Base-by-base conservation (phyloP, 768 basidiomycete species). In the Ramaria rubella region DNA sequence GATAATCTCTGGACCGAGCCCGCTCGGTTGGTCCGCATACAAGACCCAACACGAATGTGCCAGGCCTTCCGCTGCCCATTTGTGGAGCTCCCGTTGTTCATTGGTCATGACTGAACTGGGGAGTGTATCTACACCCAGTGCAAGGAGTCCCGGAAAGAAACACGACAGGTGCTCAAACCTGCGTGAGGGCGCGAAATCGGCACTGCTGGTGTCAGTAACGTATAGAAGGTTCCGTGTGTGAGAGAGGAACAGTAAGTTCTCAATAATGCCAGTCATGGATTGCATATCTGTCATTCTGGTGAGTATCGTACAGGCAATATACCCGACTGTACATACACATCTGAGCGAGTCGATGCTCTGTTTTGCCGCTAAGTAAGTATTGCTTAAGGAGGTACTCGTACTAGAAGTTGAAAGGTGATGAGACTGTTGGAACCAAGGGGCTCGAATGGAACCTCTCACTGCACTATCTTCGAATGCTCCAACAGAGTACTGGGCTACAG, bases 41-140 rank as follows among this genome's bases (percentile, higher is more conserved):
- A 80, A 77, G 26, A 82, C 63, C 71, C 80, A 88, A 65, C 87
- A 90, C 14, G 77, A 84, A 64, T 86, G 78, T 30, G 84, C 83
- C 24, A 90, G 73, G 17, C 87, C 87, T 64, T 87, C 78, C 1
- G 87, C 88, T 3, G 83, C 87, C 82, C 85, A 89, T 52, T 81
- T 70, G 64, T 89, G 86, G 27, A 85, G 65, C n/a, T 85, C 75
- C 46, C 75, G 75, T n/a, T 86, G 74, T 59, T 81, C 74, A 60
- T 80, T 79, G 9, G 64, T 67, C 14, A 70, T 64, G 9, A 85
- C 70, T 1, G 64, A 64, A 50, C 85, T 70, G 24, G 80, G 80
- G 49, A 89, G 75, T 11, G 77, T 77, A 59, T 84, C 77, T 4
- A 71, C 85, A 24, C 88, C 87, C 3, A 90, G 74, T 4, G 87